Base-by-base conservation (phyloP, 148 eudicot species). In the Vaccinium vitisidaea region DNA sequence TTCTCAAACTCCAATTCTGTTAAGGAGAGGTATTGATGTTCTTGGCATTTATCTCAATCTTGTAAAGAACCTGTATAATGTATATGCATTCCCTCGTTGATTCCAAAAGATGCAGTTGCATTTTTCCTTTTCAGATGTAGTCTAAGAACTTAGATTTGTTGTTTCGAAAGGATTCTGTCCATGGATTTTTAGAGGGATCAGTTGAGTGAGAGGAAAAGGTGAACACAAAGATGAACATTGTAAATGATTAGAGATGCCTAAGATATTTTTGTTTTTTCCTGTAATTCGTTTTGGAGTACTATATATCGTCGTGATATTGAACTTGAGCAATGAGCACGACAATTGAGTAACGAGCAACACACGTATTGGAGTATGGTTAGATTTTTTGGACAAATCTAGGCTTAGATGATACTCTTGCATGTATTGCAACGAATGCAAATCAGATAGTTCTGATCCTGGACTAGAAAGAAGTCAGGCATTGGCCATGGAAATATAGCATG, bases 1-100 rank as follows among this genome's bases (percentile, higher is more conserved):
- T 96, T 96, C 71, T 94, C 99, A 43, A 96, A 96, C 78, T 94
- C 97, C 11, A 94, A 92, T 82, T 96, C 94, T 67, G 50, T 96
- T 16, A 92, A 91, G 84, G 99, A 96, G 80, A 96, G 99, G 99
- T 96, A 93, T 63, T 21, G 6, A 1, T 49, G 32, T 2, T 67
- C 32, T 67, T 61, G 71, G 5, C 36, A 36, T 67, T 25, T 9
- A 23, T 67, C 32, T 67, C 15, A 67, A 67, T 67, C 32, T 9
- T 67, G 67, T 61, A 23, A 61, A 61, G 67, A 8, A 23, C 19
- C 25, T 61, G 67, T 21, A n/a, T n/a, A n/a, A n/a, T n/a, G n/a
- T n/a, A 61, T 58, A 58, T 6, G 5, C 25, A 61, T 21, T 59
- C 61, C 12, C 21, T 5, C 4, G 15, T 56, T 56, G 21, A 56